These are phyloP conservation scores for Aspergillus caelatus DNA, from an alignment of 2,329 filamentous ascomycete genomes.

Conservation along the genomic window DNA sequence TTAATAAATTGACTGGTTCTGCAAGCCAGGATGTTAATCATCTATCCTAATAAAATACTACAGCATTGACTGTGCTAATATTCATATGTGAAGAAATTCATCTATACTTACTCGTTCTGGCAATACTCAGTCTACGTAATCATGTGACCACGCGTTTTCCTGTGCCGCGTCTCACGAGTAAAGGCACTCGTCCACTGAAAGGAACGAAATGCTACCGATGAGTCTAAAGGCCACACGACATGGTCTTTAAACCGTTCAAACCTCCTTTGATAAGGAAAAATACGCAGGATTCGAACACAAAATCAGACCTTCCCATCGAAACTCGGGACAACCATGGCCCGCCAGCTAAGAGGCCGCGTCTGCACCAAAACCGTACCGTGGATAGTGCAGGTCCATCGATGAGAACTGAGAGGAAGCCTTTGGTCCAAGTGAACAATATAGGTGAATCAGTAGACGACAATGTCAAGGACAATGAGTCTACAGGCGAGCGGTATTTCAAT, in stretches of 20 bases:
- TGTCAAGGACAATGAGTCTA: constrained; percentile 9
- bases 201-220: constrained; percentile 2
- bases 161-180: constrained; percentile 15
- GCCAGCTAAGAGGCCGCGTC: constrained; percentile 41
- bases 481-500: constrained; percentile 47
- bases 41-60: not conserved
- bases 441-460: constrained; percentile 13
- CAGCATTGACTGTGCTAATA: too few relatives aligned
- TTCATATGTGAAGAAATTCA: too few relatives aligned
- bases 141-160: constrained; percentile 28
- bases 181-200: constrained; percentile 6
- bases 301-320: constrained; percentile 5
- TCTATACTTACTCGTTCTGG: not conserved
- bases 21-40: not conserved
- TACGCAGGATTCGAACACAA: not conserved
- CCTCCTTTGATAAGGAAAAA: constrained; percentile 46
- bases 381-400: constrained; percentile 11
- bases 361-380: constrained; percentile 25
- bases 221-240: constrained; percentile 21
- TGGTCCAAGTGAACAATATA: constrained; percentile 35
- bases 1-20: not conserved
- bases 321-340: constrained; percentile 17
- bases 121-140: not conserved
- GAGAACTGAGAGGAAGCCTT: constrained; percentile 30
- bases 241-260: constrained; percentile 52